Percentiles rank a stretch among this genome's conserved stretches.
These are phyloP conservation scores for Neurospora sp. DNA, from an alignment of 2,329 filamentous ascomycete species.

Conservation along the genomic window DNA sequence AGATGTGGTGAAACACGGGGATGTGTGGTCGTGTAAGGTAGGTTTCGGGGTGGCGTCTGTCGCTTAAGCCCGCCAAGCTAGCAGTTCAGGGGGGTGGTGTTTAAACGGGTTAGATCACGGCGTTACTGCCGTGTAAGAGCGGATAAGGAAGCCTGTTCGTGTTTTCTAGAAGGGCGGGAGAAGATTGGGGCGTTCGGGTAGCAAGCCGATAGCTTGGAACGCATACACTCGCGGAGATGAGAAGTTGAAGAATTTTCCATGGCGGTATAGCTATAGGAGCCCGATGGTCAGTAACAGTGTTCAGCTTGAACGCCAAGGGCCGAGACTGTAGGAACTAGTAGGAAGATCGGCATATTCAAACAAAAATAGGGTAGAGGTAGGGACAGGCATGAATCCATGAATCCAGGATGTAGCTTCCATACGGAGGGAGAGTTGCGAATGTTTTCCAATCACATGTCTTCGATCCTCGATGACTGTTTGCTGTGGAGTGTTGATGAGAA, in stretches of 20 bases:
- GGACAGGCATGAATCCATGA: not conserved
- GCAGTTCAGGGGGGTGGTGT: not conserved
- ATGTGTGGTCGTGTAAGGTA: not conserved
- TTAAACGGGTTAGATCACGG: not conserved
- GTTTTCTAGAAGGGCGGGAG: not conserved
- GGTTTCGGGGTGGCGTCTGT: not conserved
- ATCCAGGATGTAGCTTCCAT: not conserved
- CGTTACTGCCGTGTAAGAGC: not conserved
- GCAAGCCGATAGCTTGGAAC: not conserved
- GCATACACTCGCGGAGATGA: not conserved
- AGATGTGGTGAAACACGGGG: not conserved
- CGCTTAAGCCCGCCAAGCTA: not conserved
- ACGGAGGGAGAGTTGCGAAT: not conserved
- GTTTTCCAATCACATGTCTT: not conserved
- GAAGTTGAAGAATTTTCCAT: not conserved
- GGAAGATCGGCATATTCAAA: not conserved
- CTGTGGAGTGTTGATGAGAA: not conserved
- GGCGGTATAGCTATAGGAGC: not conserved
- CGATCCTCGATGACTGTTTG: not conserved
- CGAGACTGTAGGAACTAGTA: not conserved
- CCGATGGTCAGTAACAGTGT: not conserved
- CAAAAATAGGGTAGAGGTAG: not conserved
- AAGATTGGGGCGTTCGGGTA: not conserved
- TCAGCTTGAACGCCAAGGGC: not conserved
- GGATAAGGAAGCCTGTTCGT: not conserved